A percentile compares a stretch with the other conserved stretches of the same genome.
Evolutionary conservation across 139 green algal species (phyloP).

Genomic region (Pleodorina starrii): DNA sequence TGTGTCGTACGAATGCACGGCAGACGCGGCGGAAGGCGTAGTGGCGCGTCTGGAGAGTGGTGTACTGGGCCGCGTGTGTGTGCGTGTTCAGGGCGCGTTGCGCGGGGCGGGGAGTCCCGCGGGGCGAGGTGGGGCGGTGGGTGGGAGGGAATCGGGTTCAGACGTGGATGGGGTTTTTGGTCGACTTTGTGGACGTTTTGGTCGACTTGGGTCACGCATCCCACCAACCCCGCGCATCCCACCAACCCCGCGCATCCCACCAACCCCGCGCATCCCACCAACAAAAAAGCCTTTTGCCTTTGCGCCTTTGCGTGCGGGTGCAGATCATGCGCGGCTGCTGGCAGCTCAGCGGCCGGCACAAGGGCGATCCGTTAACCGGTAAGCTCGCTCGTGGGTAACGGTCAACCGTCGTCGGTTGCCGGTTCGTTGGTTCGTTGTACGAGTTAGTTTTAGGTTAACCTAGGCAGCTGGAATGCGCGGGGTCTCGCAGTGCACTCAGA

Average conservation of each 20-base stretch:
- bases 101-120: too few species aligned
- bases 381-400: too few species aligned
- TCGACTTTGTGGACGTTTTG: neutral
- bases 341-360: conserved; percentile 77
- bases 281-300: too few species aligned
- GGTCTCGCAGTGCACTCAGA: too few species aligned
- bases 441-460: too few species aligned
- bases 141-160: neutral
- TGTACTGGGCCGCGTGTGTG: too few species aligned
- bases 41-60: too few species aligned
- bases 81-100: too few species aligned
- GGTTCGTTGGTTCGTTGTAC: too few species aligned
- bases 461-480: too few species aligned
- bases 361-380: conserved; percentile 15
- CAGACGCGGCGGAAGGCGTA: neutral
- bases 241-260: neutral
- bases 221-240: neutral
- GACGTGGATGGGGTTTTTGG: neutral
- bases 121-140: neutral
- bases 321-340: conserved; percentile 60
- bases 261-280: neutral
- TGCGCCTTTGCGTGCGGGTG: too few species aligned
- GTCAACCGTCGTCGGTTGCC: neutral
- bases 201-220: neutral
- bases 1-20: too few species aligned